Evolutionary conservation across 2,329 filamentous ascomycete species (phyloP), one percentile per base, ranked within the genome.

Genomic region (Ophiostoma perfectum): DNA sequence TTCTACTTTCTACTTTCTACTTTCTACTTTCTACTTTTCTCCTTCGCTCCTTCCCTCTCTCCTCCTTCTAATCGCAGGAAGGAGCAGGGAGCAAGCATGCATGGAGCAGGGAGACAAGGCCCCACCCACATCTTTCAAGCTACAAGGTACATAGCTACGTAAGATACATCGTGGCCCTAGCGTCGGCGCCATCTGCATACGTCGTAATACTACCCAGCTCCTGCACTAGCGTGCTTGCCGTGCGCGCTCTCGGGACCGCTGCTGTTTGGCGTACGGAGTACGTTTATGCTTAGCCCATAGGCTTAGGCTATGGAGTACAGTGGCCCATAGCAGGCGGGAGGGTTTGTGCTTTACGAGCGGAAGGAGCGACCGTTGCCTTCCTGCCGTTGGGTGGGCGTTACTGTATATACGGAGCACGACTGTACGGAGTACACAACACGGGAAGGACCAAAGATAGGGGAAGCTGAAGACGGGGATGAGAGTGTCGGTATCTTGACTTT

Each of bases 151-250:
- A 41, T 42, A 16, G 38, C 39, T 64, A 12, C 62, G 27, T 8
- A 36, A 6, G n/a, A 27, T 27, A 27, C 27, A 27, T 27, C 27
- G 18, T 12, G n/a, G 63, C 11, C n/a, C 41, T 65, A 67, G 60
- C 65, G 65, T 45, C 18, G 39, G 58, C 65, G 62, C 60, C 47
- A 64, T 47, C 65, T 66, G 64, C 38, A 36, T 55, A 45, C 14
- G 27, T 27, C 27, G 27, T 27, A 2, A 27, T 45, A 55, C 49
- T 55, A 27, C 49, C 39, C 18, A 45, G 47, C 55, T 60, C 68
- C 68, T 69, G 68, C 65, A 65, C 55, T 69, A 69, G 65, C 67
- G 69, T 45, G n/a, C 45, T 38, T 64, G 38, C 62, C 8, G 62
- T 66, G 65, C 62, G 62, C 67, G 52, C 65, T 62, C 65, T 67